Evolutionary conservation across 2,329 filamentous ascomycete species (phyloP), one percentile per base, ranked within the genome.

Genomic region (Sporothrix humicola): DNA sequence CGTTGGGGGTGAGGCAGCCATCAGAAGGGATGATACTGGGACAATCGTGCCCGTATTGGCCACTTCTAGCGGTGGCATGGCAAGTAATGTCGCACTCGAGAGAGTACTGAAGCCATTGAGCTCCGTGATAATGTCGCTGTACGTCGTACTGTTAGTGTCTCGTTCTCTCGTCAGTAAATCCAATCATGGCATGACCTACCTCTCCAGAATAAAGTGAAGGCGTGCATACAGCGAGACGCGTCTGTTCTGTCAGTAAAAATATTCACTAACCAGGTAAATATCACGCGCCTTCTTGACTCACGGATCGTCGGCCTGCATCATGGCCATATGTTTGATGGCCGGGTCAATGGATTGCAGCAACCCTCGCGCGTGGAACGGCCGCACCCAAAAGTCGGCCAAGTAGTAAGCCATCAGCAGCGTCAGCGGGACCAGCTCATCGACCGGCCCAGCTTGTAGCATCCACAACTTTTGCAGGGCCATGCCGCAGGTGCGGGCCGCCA

Each of bases 351-450:
- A 63, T 17, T 20, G 59, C 31, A 63, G 31, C 59, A 63, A 17
- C 2, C 59, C 59, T 17, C 59, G 59, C 31, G 59, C 31, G 8
- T 63, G 59, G 31, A 63, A 63, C 15, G 59, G 59, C 37, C 59
- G 59, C 31, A 63, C 59, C 59, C 59, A 63, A 63, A 63, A 63
- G 59, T 63, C 59, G 59, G 59, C 59, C 31, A 63, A n/a, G 59
- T 63, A 63, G n/a, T 63, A 17, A 9, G 59, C 59, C 59, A 63
- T 31, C 31, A 63, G 17, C 59, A 63, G 31, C 17, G 44, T n/a
- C 2, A 63, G 59, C 17, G 59, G 59, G 31, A 63, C 59, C 5
- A 44, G 31, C 13, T 44, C 59, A 10, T 63, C 59, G 5, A 37
- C 20, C 5, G 59, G 37, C 15, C 59, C 31, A 17, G 59, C 59